Conservation (phyloP, 1,284 basidiomycete species). For the Schizophyllum amplum region DNA sequence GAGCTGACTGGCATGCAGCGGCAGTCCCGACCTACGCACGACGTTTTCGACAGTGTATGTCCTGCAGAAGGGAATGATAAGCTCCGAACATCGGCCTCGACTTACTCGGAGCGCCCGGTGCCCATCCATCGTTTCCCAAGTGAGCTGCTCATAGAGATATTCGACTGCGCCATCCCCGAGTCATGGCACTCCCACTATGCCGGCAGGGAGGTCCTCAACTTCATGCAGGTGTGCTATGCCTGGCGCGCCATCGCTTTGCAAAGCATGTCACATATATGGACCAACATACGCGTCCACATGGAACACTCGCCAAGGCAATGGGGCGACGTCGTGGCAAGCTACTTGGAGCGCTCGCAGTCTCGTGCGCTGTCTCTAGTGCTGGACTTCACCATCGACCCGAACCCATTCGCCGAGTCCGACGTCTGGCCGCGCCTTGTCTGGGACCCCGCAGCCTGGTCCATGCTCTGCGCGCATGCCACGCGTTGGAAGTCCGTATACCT, state of each 20-base stretch:
- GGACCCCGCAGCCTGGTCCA: neutral
- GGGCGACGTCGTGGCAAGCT: neutral
- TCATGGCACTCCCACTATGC: neutral
- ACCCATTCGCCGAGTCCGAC: neutral
- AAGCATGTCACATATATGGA: neutral
- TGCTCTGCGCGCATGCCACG: neutral
- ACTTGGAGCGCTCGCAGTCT: neutral
- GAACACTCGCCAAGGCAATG: neutral
- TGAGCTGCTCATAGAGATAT: neutral
- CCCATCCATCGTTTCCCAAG: neutral
- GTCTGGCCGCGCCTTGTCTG: neutral
- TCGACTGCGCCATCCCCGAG: neutral
- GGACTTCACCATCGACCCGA: neutral
- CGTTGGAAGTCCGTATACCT: neutral
- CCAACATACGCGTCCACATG: neutral
- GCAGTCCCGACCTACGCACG: too few species aligned
- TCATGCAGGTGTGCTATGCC: neutral
- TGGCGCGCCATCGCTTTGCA: neutral
- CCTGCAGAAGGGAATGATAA: too few species aligned
- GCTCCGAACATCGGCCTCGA: too few species aligned
- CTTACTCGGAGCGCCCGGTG: too few species aligned
- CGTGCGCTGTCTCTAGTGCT: neutral
- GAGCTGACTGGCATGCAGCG: too few species aligned
- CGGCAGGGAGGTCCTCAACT: neutral
- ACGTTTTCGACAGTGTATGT: too few species aligned